Conservation (phyloP, 306 rosid genomes). For the Echinosophora koreensis region DNA sequence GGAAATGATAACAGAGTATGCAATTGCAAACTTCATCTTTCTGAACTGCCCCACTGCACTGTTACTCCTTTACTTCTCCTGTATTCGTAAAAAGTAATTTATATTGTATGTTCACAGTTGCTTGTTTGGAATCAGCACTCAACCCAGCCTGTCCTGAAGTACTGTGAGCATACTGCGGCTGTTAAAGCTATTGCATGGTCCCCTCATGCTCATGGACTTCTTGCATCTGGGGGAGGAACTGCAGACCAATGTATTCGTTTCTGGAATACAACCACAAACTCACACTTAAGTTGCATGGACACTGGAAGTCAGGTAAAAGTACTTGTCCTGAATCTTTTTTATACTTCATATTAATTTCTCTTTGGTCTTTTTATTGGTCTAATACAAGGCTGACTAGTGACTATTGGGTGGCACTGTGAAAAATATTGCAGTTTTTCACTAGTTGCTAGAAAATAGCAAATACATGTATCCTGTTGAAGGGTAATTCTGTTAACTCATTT, state of each 20-base stretch:
- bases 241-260: conserved; percentile 92
- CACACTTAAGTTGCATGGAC: conserved; percentile 87
- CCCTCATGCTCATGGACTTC: conserved; percentile 94
- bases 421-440: conserved; percentile 1
- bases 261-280: conserved; percentile 91
- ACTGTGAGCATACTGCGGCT: conserved; percentile 91
- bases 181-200: conserved; percentile 99
- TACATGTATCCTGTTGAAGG: conserved; percentile 4
- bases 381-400: conserved; percentile 14
- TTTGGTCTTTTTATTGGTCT: conserved; percentile 30
- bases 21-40: conserved; percentile 8
- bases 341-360: neutral
- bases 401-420: conserved; percentile 1
- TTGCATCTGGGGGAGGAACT: conserved; percentile 97
- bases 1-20: conserved; percentile 93
- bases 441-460: neutral
- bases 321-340: conserved; percentile 17
- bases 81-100: conserved; percentile 36
- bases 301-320: conserved; percentile 90
- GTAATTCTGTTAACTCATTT: conserved; percentile 7
- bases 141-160: conserved; percentile 82
- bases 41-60: conserved; percentile 5
- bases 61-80: conserved; percentile 32
- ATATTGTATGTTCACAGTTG: conserved; percentile 58
- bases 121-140: conserved; percentile 94